Percentiles rank a stretch among this genome's conserved stretches.
Conservation (phyloP, 495 filamentous ascomycete genomes). For the Talaromyces nanjingensis region DNA sequence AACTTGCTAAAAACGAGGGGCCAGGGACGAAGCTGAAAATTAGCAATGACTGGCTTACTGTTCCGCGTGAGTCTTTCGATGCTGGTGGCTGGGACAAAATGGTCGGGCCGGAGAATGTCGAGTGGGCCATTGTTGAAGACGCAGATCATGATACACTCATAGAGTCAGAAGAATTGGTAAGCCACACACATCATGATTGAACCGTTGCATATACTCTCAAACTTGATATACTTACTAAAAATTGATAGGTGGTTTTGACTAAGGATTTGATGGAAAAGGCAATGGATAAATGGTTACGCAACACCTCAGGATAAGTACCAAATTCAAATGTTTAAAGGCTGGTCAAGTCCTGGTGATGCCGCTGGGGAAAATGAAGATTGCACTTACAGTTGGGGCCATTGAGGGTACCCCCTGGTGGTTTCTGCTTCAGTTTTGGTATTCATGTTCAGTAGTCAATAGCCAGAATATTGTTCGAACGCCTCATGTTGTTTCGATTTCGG, state of each 20-base stretch:
- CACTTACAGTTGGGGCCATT: background rate
- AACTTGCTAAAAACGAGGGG: slow-evolving; percentile 12
- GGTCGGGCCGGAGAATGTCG: slow-evolving; percentile 15
- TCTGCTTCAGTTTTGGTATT: background rate
- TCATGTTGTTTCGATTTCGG: background rate
- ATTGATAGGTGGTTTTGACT: slow-evolving; percentile 8
- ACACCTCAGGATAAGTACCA: background rate
- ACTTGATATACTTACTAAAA: background rate
- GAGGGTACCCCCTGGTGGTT: background rate
- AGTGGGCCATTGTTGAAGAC: slow-evolving; percentile 11
- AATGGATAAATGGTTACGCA: slow-evolving; percentile 12
- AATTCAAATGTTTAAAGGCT: background rate
- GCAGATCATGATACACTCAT: slow-evolving; percentile 16
- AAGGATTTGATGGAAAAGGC: slow-evolving; percentile 10
- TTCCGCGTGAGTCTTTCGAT: slow-evolving; percentile 14
- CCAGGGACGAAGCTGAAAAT: slow-evolving; percentile 6
- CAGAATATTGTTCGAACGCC: background rate
- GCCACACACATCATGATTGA: background rate
- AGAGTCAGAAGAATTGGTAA: slow-evolving; percentile 4
- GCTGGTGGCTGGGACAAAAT: slow-evolving; percentile 15
- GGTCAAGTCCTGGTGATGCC: background rate
- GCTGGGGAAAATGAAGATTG: background rate
- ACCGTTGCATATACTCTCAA: background rate
- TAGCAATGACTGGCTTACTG: slow-evolving; percentile 11
- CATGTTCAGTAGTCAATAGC: background rate